Base-by-base conservation (phyloP, 2,329 filamentous ascomycete genomes). In the Sclerotinia trifoliorum region DNA sequence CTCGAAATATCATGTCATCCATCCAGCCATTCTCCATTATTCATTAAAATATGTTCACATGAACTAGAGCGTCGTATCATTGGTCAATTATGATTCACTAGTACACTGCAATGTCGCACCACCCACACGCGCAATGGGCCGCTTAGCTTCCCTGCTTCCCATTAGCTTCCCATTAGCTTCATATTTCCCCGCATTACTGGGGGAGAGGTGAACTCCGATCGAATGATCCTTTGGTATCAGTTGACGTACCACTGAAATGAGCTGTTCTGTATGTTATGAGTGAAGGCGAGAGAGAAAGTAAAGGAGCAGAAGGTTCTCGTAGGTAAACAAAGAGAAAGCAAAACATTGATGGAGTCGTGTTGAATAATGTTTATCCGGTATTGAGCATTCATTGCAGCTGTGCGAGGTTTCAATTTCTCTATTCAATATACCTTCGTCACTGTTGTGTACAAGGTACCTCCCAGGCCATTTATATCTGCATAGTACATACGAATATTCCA, bases 181-280 rank as follows among this genome's bases (percentile, higher is more conserved):
- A 11, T 8, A 62, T 51, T 56, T 62, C 60, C 60, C 60, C 60
- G 60, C 46, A 62, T 62, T 51, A 39, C 60, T 49, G 17, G 46
- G 58, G 29, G 5, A 7, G 26, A 15, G 24, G 56, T 60, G 39
- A 29, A 60, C 46, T 29, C 56, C 56, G n/a, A 62, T 62, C 60
- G 60, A 51, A 62, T 39, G 60, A 62, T 62, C 21, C 19, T 35
- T 49, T 5, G 32, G 13, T 7, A 51, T 24, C 15, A 7, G 29
- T 24, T 42, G 39, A 48, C 26, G 58, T 11, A 51, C 44, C 58
- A 51, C 29, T 26, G 4, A 26, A 51, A 62, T 51, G 46, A 39
- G 46, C n/a, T 61, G 44, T 49, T 29, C 2, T 29, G 29, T 29
- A 29, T 29, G 29, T 29, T 51, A 3, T 7, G 60, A 62, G 60